phyloP scores from a whole-genome alignment of 768 basidiomycete species.

The Tulasnella sp. region DNA sequence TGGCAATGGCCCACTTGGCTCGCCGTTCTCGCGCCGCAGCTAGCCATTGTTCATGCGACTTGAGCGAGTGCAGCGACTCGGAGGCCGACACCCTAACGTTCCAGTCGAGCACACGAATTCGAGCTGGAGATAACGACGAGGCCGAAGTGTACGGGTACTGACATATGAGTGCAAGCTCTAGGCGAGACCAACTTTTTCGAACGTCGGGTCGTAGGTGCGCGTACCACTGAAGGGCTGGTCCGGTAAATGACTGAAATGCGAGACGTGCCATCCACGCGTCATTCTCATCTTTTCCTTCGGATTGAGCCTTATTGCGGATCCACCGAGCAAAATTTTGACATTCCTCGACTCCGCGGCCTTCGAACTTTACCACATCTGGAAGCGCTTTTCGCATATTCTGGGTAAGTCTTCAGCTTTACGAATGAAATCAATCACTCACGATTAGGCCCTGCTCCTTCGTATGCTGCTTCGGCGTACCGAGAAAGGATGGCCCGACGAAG shows the following conservation, averaged over 20 bases:
- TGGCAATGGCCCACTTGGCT: background rate
- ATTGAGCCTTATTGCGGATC: background rate
- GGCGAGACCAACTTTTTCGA: background rate
- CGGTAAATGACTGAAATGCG: background rate
- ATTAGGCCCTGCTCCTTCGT: background rate
- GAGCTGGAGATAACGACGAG: background rate
- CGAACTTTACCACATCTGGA: background rate
- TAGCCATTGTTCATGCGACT: background rate
- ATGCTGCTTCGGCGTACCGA: background rate
- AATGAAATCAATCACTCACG: background rate
- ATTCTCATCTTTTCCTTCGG: background rate
- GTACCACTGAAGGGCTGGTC: background rate
- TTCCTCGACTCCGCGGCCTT: background rate
- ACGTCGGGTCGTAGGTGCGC: background rate
- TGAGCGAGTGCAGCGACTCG: background rate
- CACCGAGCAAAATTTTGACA: background rate
- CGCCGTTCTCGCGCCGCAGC: background rate
- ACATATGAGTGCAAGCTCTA: background rate
- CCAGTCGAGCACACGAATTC: background rate
- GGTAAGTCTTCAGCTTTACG: background rate
- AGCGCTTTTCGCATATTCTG: background rate
- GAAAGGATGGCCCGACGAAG: background rate
- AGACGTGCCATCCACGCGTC: background rate
- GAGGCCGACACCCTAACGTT: background rate
- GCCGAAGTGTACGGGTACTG: background rate